A percentile compares a stretch with the other conserved stretches of the same genome.
These are phyloP conservation scores for Phytophthora pseudosyringae DNA, from an alignment of 352 stramenopile genomes.

Conservation along the genomic window DNA sequence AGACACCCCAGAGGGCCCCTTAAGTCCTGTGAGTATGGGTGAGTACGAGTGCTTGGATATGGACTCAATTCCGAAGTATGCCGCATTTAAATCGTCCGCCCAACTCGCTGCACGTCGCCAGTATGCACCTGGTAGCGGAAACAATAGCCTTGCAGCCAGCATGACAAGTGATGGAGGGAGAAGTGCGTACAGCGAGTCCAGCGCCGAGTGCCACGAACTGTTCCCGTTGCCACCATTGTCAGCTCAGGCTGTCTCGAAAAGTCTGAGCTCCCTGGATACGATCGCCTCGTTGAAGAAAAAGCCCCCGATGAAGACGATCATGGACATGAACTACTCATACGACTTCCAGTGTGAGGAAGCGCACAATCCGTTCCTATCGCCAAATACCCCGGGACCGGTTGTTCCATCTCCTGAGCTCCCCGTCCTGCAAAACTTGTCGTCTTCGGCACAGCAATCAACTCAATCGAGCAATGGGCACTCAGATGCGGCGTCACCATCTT, in stretches of 20 bases:
- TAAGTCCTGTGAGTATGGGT: constrained; percentile 61
- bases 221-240: constrained; percentile 37
- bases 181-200: constrained; percentile 32
- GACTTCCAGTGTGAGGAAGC: constrained; percentile 63
- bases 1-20: constrained; percentile 31
- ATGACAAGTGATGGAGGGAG: constrained; percentile 32
- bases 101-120: constrained; percentile 33
- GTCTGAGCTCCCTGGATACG: constrained; percentile 29
- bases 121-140: constrained; percentile 13
- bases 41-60: constrained; percentile 82
- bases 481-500: neutral
- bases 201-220: constrained; percentile 33
- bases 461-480: neutral
- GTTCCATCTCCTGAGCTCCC: neutral
- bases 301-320: constrained; percentile 42
- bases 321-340: constrained; percentile 73
- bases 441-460: constrained; percentile 5
- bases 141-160: constrained; percentile 28
- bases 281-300: constrained; percentile 17
- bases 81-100: constrained; percentile 66
- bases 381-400: constrained; percentile 19
- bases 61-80: constrained; percentile 77
- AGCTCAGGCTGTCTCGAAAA: constrained; percentile 27
- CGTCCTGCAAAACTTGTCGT: neutral
- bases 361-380: constrained; percentile 62